phyloP scores from a whole-genome alignment of 106 monocot genomes.

The Allium sativum region DNA sequence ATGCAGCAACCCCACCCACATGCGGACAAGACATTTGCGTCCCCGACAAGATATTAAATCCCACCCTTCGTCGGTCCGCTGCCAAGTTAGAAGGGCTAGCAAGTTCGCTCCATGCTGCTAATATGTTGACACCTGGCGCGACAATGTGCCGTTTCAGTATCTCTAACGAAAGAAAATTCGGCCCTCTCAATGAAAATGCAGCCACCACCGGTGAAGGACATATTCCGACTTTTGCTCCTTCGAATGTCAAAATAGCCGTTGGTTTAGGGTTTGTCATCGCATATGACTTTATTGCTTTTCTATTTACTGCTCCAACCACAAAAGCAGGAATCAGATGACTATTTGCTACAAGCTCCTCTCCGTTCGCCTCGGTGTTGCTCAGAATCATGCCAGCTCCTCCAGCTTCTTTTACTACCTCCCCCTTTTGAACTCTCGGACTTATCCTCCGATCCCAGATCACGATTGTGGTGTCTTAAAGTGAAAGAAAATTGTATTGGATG shows the following conservation, averaged over 20 bases:
- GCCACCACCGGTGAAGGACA: slow-evolving; percentile 80
- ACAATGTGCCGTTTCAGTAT: slow-evolving; percentile 79
- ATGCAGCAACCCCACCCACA: slow-evolving; percentile 66
- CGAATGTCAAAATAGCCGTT: slow-evolving; percentile 44
- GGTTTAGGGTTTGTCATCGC: slow-evolving; percentile 6
- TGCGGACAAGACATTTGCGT: slow-evolving; percentile 98
- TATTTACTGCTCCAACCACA: slow-evolving; percentile 39
- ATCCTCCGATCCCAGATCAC: slow-evolving; percentile 85
- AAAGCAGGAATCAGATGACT: slow-evolving; percentile 75
- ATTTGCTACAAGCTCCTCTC: slow-evolving; percentile 83
- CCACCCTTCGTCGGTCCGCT: slow-evolving; percentile 45
- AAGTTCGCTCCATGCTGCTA: slow-evolving; percentile 81
- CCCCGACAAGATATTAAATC: slow-evolving; percentile 79
- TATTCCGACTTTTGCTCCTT: slow-evolving; percentile 72
- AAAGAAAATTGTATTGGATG: too few relatives aligned
- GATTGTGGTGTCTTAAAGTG: too few relatives aligned
- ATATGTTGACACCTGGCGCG: slow-evolving; percentile 87
- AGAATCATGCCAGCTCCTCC: slow-evolving; percentile 84
- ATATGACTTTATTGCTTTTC: slow-evolving; percentile 53
- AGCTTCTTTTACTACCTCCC: slow-evolving; percentile 73
- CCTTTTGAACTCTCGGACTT: slow-evolving; percentile 73
- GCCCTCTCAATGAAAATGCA: slow-evolving; percentile 84
- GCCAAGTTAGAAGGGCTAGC: slow-evolving; percentile 63
- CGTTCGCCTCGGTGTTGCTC: slow-evolving; percentile 61
- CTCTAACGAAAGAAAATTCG: slow-evolving; percentile 64